Conservation (phyloP, 164 flowering plant species). For the Vitis rotundifolia region DNA sequence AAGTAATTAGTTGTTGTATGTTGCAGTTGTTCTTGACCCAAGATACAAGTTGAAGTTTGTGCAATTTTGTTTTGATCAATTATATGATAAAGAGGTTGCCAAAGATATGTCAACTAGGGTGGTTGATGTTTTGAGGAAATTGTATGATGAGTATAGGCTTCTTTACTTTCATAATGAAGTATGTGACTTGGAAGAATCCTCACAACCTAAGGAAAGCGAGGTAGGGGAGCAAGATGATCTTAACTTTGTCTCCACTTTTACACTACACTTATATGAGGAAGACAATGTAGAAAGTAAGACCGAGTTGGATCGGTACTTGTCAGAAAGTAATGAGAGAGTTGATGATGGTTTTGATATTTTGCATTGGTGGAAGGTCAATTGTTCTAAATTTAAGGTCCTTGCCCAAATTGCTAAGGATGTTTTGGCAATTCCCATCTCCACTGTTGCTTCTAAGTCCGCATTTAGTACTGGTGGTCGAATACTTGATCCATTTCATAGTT, state of each 20-base stretch:
- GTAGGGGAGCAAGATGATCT: too few relatives aligned
- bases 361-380: constrained; percentile 6
- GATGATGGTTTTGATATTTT: constrained; percentile 3
- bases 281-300: background rate
- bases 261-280: too few relatives aligned
- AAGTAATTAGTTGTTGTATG: constrained; percentile 11
- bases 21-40: constrained; percentile 13
- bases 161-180: too few relatives aligned
- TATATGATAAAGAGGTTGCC: background rate
- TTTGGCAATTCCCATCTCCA: constrained; percentile 5
- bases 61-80: background rate
- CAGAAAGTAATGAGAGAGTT: background rate
- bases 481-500: constrained; percentile 15
- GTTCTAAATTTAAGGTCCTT: background rate
- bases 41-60: background rate
- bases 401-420: constrained; percentile 13
- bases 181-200: too few relatives aligned
- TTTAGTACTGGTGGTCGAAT: constrained; percentile 20
- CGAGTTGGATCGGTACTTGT: constrained; percentile 12
- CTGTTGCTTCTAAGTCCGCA: constrained; percentile 2
- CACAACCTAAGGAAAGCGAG: too few relatives aligned
- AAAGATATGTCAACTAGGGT: background rate
- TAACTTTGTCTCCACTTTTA: too few relatives aligned
- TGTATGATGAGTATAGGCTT: too few relatives aligned
- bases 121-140: too few relatives aligned